Evolutionary conservation across 176 grass and related monocot species (phyloP), one percentile per base, ranked within the genome.

Genomic region (Phragmites australis): DNA sequence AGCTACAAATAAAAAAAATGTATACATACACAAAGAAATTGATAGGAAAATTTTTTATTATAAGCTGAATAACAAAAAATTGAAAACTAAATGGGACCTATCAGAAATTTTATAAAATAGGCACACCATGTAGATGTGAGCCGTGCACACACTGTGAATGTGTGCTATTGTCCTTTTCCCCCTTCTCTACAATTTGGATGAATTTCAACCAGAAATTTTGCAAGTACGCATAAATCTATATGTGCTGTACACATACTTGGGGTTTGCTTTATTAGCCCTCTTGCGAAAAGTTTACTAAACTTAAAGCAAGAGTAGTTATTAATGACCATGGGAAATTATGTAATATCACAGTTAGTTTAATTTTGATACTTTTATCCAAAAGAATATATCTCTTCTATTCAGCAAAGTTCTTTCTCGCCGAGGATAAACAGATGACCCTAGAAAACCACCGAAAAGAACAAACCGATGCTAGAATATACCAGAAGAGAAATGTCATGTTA

Each of bases 401-500:
- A 76, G 39, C 22, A 59, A 59, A 58, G 10, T 18, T 42, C 53
- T 58, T 44, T 75, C 53, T 43, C n/a, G 10, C 29, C 9, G 21
- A 46, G 17, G 17, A 6, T 11, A 57, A 42, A 76, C 14, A 6
- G 8, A 59, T 5, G 9, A 76, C 27, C 41, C 10, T 19, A 75
- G 45, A 29, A 27, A 12, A 10, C 7, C 6, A 6, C 16, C 3
- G n/a, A 27, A 29, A 76, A 60, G 8, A 44, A 76, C 1, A 57
- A 53, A 16, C 26, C 9, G n/a, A 37, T 71, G 17, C 43, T 71
- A 21, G 22, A 78, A 63, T 64, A 71, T 45, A 59, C 43, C 17
- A 82, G 63, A 23, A 74, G 15, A 61, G 22, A 74, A 58, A 84
- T 75, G 55, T 51, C 32, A 72, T 53, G 27, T 97, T 93, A 98